Base-by-base conservation (phyloP, 163 green algal species). In the Coccomyxa subellipsoidea region DNA sequence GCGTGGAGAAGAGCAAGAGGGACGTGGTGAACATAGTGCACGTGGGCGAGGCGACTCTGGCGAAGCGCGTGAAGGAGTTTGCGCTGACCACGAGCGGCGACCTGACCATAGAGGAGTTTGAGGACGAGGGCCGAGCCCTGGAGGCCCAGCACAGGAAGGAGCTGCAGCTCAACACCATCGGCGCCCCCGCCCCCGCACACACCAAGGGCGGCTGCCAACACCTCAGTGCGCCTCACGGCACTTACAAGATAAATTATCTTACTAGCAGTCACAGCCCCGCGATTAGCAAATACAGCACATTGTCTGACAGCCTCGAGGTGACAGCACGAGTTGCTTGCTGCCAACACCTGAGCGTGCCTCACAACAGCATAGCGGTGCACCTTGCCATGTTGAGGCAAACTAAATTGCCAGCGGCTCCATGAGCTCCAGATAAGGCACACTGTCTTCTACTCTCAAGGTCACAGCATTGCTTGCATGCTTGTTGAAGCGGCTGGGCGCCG, bases 31-130 rank as follows among this genome's bases (percentile, higher is more conserved):
- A 77, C n/a, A 91, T 98, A 27, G 96, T 99, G 69, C 95, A 98
- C 88, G 92, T 99, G 10, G 96, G 96, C 0, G 96, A 97, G 89
- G 83, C 81, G 54, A 99, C 96, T 8, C 87, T 99, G 76, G 89
- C 93, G 70, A 91, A 91, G 84, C 93, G 96, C 2, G 86, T 99
- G 35, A 86, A 82, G 38, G 96, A 99, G 92, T 98, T 99, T 85
- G 88, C 93, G 10, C 80, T 84, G 34, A 98, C 93, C 38, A 39
- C 84, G 0, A 85, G 85, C 7, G 88, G 87, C 21, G 75, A 81
- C 2, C 90, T 98, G 36, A 99, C 94, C 8, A 18, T 76, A 7
- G 72, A 83, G 54, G 83, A 85, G 32, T 90, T 88, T 79, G 86
- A 86, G 31, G 76, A 69, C 3, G 23, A 77, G 23, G 29, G 38